Percentiles rank a stretch among this genome's conserved stretches.
phyloP scores from a whole-genome alignment of 2,329 filamentous ascomycete species.

The Calonectria hongkongensis region DNA sequence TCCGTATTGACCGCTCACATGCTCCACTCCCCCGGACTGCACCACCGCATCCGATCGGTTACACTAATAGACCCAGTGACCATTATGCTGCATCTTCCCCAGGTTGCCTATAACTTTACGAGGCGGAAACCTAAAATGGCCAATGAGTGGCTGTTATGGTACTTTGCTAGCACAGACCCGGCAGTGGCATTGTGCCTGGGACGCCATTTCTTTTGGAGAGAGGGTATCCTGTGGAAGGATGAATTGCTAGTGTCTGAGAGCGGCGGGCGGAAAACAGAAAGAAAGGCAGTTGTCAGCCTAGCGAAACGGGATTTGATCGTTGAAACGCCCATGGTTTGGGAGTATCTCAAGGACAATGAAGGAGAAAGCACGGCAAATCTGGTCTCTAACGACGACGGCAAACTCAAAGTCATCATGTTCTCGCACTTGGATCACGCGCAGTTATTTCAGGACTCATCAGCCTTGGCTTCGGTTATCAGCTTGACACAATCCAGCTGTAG shows the following conservation, averaged over 20 bases:
- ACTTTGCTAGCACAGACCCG: slow-evolving; percentile 81
- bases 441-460: slow-evolving; percentile 68
- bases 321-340: slow-evolving; percentile 73
- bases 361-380: slow-evolving; percentile 44
- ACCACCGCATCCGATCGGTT: slow-evolving; percentile 69
- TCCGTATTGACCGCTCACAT: slow-evolving; percentile 78
- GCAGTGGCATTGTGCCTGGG: slow-evolving; percentile 79
- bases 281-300: slow-evolving; percentile 74
- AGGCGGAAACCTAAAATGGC: slow-evolving; percentile 70
- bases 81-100: slow-evolving; percentile 80
- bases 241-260: slow-evolving; percentile 66
- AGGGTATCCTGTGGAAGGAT: slow-evolving; percentile 83
- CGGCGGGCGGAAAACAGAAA: slow-evolving; percentile 47
- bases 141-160: slow-evolving; percentile 83
- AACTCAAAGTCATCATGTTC: slow-evolving; percentile 77
- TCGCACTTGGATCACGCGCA: slow-evolving; percentile 79
- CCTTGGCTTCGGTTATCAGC: slow-evolving; percentile 56
- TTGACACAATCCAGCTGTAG: slow-evolving; percentile 56
- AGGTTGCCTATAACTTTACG: slow-evolving; percentile 84
- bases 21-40: slow-evolving; percentile 68
- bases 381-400: slow-evolving; percentile 37
- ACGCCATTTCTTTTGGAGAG: slow-evolving; percentile 82
- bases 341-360: slow-evolving; percentile 67
- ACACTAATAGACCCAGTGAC: slow-evolving; percentile 78
- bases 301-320: slow-evolving; percentile 79